Conservation (phyloP, 2,329 filamentous ascomycete species). For the Monilinia laxa region DNA sequence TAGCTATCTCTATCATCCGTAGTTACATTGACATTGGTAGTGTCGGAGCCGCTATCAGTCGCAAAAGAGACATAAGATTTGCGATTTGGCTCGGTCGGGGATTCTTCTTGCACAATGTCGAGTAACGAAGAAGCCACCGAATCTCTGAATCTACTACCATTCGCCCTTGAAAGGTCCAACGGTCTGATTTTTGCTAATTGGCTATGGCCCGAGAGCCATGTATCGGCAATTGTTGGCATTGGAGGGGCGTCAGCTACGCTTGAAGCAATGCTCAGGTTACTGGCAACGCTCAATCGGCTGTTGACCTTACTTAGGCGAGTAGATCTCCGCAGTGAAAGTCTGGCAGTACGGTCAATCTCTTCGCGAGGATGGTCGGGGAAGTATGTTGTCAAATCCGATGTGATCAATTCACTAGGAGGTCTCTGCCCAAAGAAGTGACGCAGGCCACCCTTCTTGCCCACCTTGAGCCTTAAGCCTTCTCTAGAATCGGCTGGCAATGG, state of each 20-base stretch:
- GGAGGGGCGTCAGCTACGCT: slow-evolving; percentile 91
- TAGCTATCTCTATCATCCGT: slow-evolving; percentile 82
- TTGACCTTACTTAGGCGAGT: slow-evolving; percentile 89
- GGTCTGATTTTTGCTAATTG: slow-evolving; percentile 52
- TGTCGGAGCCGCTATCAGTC: slow-evolving; percentile 62
- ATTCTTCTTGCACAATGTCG: slow-evolving; percentile 89
- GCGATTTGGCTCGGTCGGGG: slow-evolving; percentile 76
- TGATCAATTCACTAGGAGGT: slow-evolving; percentile 95
- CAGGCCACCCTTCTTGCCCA: slow-evolving; percentile 57
- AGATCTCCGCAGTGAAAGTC: slow-evolving; percentile 86
- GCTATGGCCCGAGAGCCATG: slow-evolving; percentile 71
- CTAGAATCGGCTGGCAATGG: slow-evolving; percentile 46
- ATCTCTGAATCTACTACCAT: slow-evolving; percentile 67
- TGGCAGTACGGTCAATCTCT: slow-evolving; percentile 92
- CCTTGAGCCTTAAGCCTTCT: slow-evolving; percentile 38
- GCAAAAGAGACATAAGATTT: slow-evolving; percentile 92
- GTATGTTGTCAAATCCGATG: slow-evolving; percentile 92
- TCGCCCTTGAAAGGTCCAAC: slow-evolving; percentile 45
- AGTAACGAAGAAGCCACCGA: slow-evolving; percentile 87
- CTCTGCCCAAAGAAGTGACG: slow-evolving; percentile 87
- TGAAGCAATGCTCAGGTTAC: slow-evolving; percentile 88
- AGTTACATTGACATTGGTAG: slow-evolving; percentile 66
- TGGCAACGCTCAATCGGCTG: slow-evolving; percentile 88
- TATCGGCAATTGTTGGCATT: slow-evolving; percentile 92
- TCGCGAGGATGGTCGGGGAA: slow-evolving; percentile 94